Base-by-base conservation (phyloP, 345 rosid species). In the Rhodamnia rubescens region DNA sequence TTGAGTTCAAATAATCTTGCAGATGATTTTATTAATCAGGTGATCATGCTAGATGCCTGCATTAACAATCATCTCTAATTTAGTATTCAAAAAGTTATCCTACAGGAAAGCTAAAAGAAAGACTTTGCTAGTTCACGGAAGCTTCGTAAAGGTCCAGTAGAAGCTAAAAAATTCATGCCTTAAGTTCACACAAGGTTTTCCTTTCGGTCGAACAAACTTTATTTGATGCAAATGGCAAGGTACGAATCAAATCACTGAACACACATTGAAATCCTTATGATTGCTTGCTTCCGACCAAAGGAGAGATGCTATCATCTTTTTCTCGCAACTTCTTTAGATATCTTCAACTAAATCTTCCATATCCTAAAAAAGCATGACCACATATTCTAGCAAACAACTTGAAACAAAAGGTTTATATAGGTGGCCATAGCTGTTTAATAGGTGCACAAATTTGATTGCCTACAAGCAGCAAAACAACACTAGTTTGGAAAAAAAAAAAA, bases 401-500 rank as follows among this genome's bases (percentile, higher is more conserved):
- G 11, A 69, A 0, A 69, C 24, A 36, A 18, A 69, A 69, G 47
- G 26, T 69, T 69, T 36, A 69, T 69, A 69, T 36, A 69, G 80
- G 36, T 36, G 80, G 80, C 26, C 2, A 36, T 69, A 36, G 0
- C 0, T 69, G 47, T 69, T 44, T 69, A 18, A 36, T 7, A 18
- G 11, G 75, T 7, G 42, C 75, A 64, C 42, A 29, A 64, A 64
- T 29, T 22, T 29, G 0, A 64, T 29, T 29, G 75, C 75, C 75
- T 64, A 29, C 75, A 64, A 64, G 80, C 26, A 69, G 78, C 80
- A 69, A 8, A 21, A 36, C 80, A 69, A 0, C 80, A 69, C 13
- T 22, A 18, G 24, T 69, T 69, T 1, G 0, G 8, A 36, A 2
- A 18, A 32, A 21, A 8, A 32, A 1, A 8, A 36, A 8, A 2